Evolutionary conservation across 768 basidiomycete species (phyloP).

Genomic region (Lactarius hengduanensis): DNA sequence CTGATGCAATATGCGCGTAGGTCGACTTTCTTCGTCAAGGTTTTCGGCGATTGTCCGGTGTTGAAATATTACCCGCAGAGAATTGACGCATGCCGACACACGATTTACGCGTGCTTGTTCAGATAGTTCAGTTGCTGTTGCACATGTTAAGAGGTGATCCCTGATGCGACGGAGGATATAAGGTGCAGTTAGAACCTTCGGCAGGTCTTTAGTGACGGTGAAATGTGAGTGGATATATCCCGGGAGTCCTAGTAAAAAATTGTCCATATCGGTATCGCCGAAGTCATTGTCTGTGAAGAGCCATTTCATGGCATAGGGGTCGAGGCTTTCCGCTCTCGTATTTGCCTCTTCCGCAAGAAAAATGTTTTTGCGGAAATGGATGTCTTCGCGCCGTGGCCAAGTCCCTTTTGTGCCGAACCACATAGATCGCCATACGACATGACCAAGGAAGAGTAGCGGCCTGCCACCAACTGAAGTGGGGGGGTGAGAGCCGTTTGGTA

Average conservation of each 20-base stretch:
- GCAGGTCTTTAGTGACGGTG: not conserved
- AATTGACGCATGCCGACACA: constrained; percentile 8
- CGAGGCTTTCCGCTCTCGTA: not conserved
- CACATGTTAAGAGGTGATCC: constrained; percentile 17
- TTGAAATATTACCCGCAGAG: constrained; percentile 2
- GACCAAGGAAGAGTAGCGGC: not conserved
- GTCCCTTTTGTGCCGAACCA: too few species aligned
- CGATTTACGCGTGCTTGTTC: constrained; percentile 1
- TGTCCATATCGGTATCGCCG: constrained; percentile 17
- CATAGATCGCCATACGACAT: too few species aligned
- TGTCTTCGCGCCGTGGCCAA: not conserved
- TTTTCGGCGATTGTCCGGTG: not conserved
- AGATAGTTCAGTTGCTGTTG: constrained; percentile 3
- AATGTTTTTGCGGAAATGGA: not conserved
- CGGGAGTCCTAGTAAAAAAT: constrained; percentile 11
- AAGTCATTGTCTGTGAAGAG: constrained; percentile 17
- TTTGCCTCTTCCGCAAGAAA: not conserved
- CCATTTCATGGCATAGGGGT: constrained; percentile 15
- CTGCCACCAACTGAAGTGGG: not conserved
- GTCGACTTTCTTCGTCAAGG: too few species aligned
- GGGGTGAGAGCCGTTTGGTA: constrained; percentile 21
- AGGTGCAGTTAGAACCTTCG: not conserved
- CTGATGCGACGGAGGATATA: constrained; percentile 5
- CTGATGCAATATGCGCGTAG: constrained; percentile 14
- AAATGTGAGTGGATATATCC: constrained; percentile 13